Conservation (phyloP, 257 asterid genomes). For the Jacaranda copaia region DNA sequence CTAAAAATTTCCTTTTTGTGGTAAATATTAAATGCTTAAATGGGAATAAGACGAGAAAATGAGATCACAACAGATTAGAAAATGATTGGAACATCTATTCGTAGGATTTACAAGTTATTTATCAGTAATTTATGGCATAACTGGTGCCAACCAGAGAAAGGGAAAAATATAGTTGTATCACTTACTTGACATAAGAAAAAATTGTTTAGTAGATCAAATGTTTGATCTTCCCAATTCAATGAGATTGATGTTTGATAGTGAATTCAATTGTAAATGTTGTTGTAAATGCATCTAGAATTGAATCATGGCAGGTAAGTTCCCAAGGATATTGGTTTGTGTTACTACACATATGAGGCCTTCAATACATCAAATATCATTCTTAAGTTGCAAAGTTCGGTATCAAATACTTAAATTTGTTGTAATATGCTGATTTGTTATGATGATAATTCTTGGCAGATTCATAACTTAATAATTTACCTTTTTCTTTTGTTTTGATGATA, state of each 20-base stretch:
- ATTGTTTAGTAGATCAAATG: conserved; percentile 2
- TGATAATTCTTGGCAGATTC: no score
- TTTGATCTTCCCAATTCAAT: background rate
- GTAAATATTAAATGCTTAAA: no score
- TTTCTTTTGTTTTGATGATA: no score
- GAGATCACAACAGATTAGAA: no score
- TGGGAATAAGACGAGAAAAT: no score
- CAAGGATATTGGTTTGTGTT: background rate
- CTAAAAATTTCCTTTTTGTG: no score
- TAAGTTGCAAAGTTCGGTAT: background rate
- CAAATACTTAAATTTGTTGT: background rate
- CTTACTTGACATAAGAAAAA: background rate
- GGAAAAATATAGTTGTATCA: background rate
- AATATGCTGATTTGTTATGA: no score
- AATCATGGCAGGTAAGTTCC: background rate
- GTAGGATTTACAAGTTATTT: background rate
- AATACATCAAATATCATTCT: background rate
- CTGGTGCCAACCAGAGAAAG: background rate
- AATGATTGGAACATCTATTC: background rate
- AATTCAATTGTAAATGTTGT: conserved; percentile 1
- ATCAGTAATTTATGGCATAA: background rate
- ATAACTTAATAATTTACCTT: no score
- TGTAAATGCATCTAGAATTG: background rate
- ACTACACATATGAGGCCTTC: background rate
- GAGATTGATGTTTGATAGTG: background rate